These are phyloP conservation scores for Funneliformis caledonium DNA, from an alignment of 371 early-diverging fungal species.

Conservation along the genomic window DNA sequence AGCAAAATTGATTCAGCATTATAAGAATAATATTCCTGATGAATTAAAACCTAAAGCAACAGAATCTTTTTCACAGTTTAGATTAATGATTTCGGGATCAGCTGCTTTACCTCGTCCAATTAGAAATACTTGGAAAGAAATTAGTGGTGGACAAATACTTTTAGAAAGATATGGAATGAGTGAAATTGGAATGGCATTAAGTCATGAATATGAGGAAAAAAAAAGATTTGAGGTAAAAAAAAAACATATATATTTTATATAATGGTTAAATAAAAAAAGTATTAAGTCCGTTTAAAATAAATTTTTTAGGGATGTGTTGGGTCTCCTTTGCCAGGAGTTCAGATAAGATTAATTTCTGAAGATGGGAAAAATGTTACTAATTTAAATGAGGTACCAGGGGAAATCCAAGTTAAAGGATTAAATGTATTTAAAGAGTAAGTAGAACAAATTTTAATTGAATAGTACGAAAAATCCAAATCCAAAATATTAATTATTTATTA, in stretches of 20 bases:
- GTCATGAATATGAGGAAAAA: slow-evolving; percentile 61
- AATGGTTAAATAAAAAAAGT: not conserved
- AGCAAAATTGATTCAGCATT: slow-evolving; percentile 63
- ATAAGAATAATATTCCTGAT: slow-evolving; percentile 46
- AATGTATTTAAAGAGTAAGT: slow-evolving; percentile 68
- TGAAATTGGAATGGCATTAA: slow-evolving; percentile 89
- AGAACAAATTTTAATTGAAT: not conserved
- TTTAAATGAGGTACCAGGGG: slow-evolving; percentile 59
- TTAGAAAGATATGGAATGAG: slow-evolving; percentile 91
- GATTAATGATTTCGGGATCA: slow-evolving; percentile 83
- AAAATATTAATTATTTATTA: not conserved
- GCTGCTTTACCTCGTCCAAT: slow-evolving; percentile 75
- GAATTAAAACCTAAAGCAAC: slow-evolving; percentile 48
- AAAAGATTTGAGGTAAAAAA: slow-evolving; percentile 53
- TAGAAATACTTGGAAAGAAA: slow-evolving; percentile 66
- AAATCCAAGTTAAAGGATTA: slow-evolving; percentile 72
- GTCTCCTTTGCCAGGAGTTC: slow-evolving; percentile 74
- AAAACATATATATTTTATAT: not conserved
- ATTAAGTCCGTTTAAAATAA: not conserved
- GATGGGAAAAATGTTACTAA: slow-evolving; percentile 58
- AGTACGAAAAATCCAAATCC: not conserved
- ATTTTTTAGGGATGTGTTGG: slow-evolving; percentile 72
- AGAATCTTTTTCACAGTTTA: slow-evolving; percentile 63
- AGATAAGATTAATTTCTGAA: slow-evolving; percentile 63
- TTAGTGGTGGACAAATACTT: slow-evolving; percentile 70